phyloP scores from a whole-genome alignment of 2,329 filamentous ascomycete genomes.

The Waltergamsia citrina region DNA sequence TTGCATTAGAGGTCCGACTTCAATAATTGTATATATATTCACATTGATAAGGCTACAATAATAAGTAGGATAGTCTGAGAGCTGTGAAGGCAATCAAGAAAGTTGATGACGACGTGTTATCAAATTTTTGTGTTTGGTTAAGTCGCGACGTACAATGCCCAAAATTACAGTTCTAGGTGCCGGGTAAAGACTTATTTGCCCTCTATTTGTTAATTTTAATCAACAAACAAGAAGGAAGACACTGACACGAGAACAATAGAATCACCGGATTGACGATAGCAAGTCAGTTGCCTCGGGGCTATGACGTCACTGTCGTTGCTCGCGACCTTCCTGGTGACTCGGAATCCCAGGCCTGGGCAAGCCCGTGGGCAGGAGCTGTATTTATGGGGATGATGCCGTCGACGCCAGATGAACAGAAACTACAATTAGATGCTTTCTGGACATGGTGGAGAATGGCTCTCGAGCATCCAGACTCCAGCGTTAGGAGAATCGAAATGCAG shows the following conservation, averaged over 20 bases:
- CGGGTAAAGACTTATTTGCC: too few species aligned
- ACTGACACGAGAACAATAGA: not conserved
- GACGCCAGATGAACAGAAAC: slow-evolving; percentile 8
- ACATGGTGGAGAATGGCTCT: slow-evolving; percentile 5
- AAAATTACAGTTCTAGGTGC: slow-evolving; percentile 4
- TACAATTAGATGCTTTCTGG: slow-evolving; percentile 14
- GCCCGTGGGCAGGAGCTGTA: slow-evolving; percentile 21
- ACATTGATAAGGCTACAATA: too few species aligned
- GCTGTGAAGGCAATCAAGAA: too few species aligned
- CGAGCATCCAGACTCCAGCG: slow-evolving; percentile 5
- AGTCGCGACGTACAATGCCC: slow-evolving; percentile 3
- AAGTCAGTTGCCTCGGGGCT: slow-evolving; percentile 12
- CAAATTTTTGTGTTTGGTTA: too few species aligned
- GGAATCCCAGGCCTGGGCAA: slow-evolving; percentile 15
- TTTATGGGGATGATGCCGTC: slow-evolving; percentile 13
- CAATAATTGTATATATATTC: too few species aligned
- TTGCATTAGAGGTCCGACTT: too few species aligned
- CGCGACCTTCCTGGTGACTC: slow-evolving; percentile 18
- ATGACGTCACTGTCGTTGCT: slow-evolving; percentile 20
- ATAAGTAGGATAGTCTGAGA: too few species aligned
- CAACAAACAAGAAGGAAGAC: too few species aligned
- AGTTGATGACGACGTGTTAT: too few species aligned
- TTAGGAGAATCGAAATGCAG: slow-evolving; percentile 2
- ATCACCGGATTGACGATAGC: slow-evolving; percentile 23
- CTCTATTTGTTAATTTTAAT: too few species aligned